A percentile compares a stretch with the other conserved stretches of the same genome.
Conservation (phyloP, 2,329 filamentous ascomycete genomes). For the Endothia cerciana region DNA sequence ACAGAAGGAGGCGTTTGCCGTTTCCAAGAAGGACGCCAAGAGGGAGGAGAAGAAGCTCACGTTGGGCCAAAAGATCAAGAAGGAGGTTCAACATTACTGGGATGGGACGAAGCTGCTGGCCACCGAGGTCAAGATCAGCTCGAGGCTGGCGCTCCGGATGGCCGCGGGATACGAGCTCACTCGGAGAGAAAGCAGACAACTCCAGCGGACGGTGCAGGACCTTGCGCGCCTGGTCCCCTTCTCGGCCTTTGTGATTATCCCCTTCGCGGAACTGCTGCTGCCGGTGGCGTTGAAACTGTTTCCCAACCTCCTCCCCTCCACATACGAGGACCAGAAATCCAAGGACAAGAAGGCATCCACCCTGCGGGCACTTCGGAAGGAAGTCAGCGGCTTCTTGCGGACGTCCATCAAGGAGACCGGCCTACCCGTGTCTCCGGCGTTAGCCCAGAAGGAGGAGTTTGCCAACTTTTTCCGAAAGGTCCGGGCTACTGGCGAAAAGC, state of each 20-base stretch:
- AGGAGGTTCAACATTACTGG: constrained; percentile 94
- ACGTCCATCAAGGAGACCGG: constrained; percentile 92
- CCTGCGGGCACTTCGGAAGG: constrained; percentile 84
- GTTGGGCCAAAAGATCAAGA: constrained; percentile 89
- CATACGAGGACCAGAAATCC: constrained; percentile 88
- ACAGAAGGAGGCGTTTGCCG: constrained; percentile 63
- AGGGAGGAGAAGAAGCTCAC: constrained; percentile 87
- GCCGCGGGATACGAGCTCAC: constrained; percentile 96
- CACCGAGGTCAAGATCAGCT: constrained; percentile 91
- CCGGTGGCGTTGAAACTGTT: constrained; percentile 92
- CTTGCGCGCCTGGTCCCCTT: constrained; percentile 91
- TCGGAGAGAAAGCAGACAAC: constrained; percentile 87
- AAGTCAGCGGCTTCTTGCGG: constrained; percentile 88
- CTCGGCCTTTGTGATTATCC: constrained; percentile 95
- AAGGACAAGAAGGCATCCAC: constrained; percentile 86
- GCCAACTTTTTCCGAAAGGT: constrained; percentile 97
- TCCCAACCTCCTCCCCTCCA: constrained; percentile 96
- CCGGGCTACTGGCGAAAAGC: constrained; percentile 85
- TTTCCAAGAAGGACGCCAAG: constrained; percentile 62
- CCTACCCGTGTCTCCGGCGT: constrained; percentile 80
- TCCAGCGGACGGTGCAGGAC: constrained; percentile 92
- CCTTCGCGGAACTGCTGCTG: constrained; percentile 90
- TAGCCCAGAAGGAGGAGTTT: constrained; percentile 91
- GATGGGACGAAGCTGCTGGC: constrained; percentile 95
- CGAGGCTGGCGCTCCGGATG: constrained; percentile 92